Conservation (phyloP, 2,329 filamentous ascomycete genomes). For the Trichoderma polysporum region DNA sequence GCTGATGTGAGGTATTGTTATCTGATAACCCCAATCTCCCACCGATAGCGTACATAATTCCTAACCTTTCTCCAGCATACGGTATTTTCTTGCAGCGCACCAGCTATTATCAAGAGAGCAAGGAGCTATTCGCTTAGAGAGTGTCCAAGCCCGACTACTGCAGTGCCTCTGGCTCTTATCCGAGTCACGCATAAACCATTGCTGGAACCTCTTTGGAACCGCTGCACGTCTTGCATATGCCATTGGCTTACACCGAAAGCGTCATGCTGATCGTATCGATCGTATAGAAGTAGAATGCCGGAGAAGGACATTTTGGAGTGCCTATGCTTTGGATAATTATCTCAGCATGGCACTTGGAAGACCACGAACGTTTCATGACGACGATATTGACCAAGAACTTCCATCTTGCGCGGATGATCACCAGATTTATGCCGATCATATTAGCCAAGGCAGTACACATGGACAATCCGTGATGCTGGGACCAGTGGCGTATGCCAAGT, state of each 20-base stretch:
- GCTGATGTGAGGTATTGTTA: slow-evolving; percentile 1
- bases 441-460: slow-evolving; percentile 4
- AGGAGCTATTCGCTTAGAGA: slow-evolving; percentile 8
- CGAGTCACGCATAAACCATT: slow-evolving; percentile 14
- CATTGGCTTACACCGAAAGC: slow-evolving; percentile 12
- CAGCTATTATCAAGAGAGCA: slow-evolving; percentile 6
- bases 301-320: slow-evolving; percentile 12
- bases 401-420: slow-evolving; percentile 4
- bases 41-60: neutral
- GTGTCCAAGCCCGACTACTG: slow-evolving; percentile 4
- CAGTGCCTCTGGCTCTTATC: slow-evolving; percentile 15
- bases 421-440: slow-evolving; percentile 9
- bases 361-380: slow-evolving; percentile 14
- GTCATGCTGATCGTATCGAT: slow-evolving; percentile 11
- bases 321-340: slow-evolving; percentile 11
- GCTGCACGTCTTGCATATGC: slow-evolving; percentile 13
- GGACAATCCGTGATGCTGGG: slow-evolving; percentile 8
- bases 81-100: slow-evolving; percentile 10
- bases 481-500: slow-evolving; percentile 12
- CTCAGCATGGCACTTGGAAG: slow-evolving; percentile 12
- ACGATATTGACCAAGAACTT: slow-evolving; percentile 11
- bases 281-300: slow-evolving; percentile 10
- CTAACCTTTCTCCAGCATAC: neutral
- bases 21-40: neutral
- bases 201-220: slow-evolving; percentile 16